Base-by-base conservation (phyloP, 208 protist species). In the Naegleria lovaniensis region DNA sequence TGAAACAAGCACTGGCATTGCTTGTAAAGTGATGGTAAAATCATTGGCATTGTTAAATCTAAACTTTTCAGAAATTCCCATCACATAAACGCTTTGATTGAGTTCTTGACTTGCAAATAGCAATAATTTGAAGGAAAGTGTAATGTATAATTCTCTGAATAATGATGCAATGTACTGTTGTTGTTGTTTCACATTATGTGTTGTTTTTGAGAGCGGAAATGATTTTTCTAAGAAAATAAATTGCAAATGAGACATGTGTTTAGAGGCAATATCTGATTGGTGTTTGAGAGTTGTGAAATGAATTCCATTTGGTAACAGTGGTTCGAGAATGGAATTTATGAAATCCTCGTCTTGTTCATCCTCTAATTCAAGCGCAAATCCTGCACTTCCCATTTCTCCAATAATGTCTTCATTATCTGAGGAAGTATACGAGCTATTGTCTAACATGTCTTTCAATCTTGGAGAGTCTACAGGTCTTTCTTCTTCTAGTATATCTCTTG, bases 341-440 rank as follows among this genome's bases (percentile, higher is more conserved):
- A 51, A 59, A 39, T 90, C 88, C 36, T 90, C 41, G 58, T 90
- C 88, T 2, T 36, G 52, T 29, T 76, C 88, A 76, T 90, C 88
- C n/a, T 67, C 88, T 9, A 90, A 38, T 38, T 90, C 88, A 33
- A 90, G 13, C 0, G 52, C 19, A 58, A 40, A 51, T 90, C 41
- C 88, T 59, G 48, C 36, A 59, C 36, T 51, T 33, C 36, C 43
- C 7, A 55, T 85, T 22, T 89, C 22, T 22, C 52, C 25, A 79
- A 39, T 39, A n/a, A 76, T 0, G 6, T 76, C 85, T 5, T 67
- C 52, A 13, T 67, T 79, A 15, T 83, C 86, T 43, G 19, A 25
- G 11, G 7, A 5, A 52, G 58, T 41, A 48, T 48, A 48, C 3
- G 55, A 67, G 11, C 11, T 67, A 67, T 29, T 67, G 22, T 67